These are phyloP conservation scores for Tulasnella sp. DNA, from an alignment of 768 basidiomycete genomes.

Conservation along the genomic window DNA sequence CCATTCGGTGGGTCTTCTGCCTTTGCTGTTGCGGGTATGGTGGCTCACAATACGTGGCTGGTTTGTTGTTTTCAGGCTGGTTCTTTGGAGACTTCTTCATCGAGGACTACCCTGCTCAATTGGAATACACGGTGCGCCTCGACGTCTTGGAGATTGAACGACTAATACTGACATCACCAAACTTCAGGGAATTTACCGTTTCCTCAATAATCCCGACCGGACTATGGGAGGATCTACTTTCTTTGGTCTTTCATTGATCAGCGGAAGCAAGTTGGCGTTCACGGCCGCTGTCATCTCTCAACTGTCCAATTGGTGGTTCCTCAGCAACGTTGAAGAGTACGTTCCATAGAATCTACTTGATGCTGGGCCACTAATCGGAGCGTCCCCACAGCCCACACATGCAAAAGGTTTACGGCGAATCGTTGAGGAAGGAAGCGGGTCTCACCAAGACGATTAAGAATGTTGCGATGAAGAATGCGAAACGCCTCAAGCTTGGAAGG, in stretches of 20 bases:
- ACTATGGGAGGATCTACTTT: conserved; percentile 92
- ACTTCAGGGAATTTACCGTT: conserved; percentile 23
- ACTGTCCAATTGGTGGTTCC: conserved; percentile 93
- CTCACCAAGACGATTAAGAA: conserved; percentile 97
- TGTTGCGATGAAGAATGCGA: conserved; percentile 74
- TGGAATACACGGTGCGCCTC: conserved; percentile 80
- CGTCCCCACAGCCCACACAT: conserved; percentile 73
- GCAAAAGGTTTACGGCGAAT: conserved; percentile 89
- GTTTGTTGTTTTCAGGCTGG: conserved; percentile 54
- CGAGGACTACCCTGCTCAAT: conserved; percentile 77
- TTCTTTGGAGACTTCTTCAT: conserved; percentile 98
- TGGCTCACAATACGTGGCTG: not conserved
- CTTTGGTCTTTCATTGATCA: conserved; percentile 86
- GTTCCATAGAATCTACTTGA: conserved; percentile 29
- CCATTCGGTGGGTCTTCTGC: conserved; percentile 55
- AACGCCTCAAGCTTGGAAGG: conserved; percentile 60
- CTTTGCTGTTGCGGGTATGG: not conserved
- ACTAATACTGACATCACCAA: not conserved
- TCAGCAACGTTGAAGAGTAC: conserved; percentile 82
- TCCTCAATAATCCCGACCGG: conserved; percentile 84
- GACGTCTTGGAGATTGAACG: not conserved
- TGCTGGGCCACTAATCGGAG: not conserved
- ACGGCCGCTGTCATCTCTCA: conserved; percentile 73
- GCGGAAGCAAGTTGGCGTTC: conserved; percentile 85
- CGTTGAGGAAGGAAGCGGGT: conserved; percentile 89